Evolutionary conservation across 2,329 filamentous ascomycete genomes (phyloP), one percentile per base, ranked within the genome.

Genomic region (Daldinia eschscholtzii): DNA sequence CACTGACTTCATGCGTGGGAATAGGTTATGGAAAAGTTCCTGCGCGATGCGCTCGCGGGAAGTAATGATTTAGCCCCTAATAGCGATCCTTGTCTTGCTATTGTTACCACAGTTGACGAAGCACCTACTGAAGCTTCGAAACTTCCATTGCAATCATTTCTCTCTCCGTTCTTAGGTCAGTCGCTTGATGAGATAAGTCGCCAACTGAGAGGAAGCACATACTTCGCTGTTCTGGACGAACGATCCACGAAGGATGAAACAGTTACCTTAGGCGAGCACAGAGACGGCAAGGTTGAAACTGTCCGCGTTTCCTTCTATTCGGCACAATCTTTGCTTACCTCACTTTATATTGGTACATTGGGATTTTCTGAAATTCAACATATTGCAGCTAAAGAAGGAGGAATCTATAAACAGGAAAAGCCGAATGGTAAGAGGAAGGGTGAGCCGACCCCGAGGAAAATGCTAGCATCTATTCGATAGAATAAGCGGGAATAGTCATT

Each of bases 181-280:
- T 53, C 61, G 1, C 28, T 57, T 6, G 33, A 65, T 30, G 41
- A 65, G 4, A 15, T 61, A 35, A 42, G 26, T 23, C 41, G 26
- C 26, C 57, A 57, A 10, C 52, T 61, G 20, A 26, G 41, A 7
- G 33, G 23, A 6, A 6, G 12, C 12, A 39, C 48, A 4, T 39
- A 35, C 26, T 65, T 57, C 13, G 50, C 41, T 4, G 18, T 61
- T 5, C 18, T 61, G 26, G 57, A 65, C 23, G 52, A 57, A 5
- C 62, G 20, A 50, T 56, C 56, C 33, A 7, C 7, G 1, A 3
- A 39, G 12, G 62, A 61, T 35, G 35, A 44, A 26, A 57, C 63
- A 3, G 57, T 28, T 18, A 12, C 44, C 6, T n/a, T 61, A 3
- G 63, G 44, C 4, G 33, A 39, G 1, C n/a, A n/a, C 12, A 33